Evolutionary conservation across 2,329 filamentous ascomycete genomes (phyloP).

Genomic region (Colletotrichum higginsianum): DNA sequence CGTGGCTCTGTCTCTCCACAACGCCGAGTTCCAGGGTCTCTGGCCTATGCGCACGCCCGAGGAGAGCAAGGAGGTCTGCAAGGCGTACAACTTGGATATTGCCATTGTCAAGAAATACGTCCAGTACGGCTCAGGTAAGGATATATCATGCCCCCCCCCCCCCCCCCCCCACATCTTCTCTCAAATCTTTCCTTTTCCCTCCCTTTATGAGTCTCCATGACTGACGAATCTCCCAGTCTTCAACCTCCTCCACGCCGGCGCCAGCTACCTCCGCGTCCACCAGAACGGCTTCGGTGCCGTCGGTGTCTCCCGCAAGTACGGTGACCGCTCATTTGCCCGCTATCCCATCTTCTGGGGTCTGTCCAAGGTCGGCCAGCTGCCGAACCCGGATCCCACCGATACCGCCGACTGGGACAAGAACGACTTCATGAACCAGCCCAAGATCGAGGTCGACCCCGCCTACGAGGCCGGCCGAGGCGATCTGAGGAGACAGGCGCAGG

Average conservation of each 20-base stretch:
- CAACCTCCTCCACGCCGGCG: conserved; percentile 77
- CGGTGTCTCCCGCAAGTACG: conserved; percentile 78
- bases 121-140: conserved; percentile 71
- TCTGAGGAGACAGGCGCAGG: conserved; percentile 73
- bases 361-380: conserved; percentile 73
- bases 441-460: conserved; percentile 68
- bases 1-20: conserved; percentile 75
- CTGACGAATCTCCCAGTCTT: conserved; percentile 61
- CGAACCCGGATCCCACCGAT: conserved; percentile 77
- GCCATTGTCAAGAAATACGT: conserved; percentile 73
- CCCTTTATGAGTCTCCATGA: no score
- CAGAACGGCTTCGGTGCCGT: conserved; percentile 79
- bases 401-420: conserved; percentile 72
- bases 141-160: no score
- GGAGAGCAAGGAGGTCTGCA: conserved; percentile 74
- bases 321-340: conserved; percentile 75
- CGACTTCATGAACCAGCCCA: conserved; percentile 62
- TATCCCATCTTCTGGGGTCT: conserved; percentile 81
- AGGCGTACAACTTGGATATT: conserved; percentile 73
- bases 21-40: conserved; percentile 78
- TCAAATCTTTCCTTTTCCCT: no score
- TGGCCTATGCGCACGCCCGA: conserved; percentile 77
- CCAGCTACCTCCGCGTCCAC: conserved; percentile 75
- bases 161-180: fast-evolving
- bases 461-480: conserved; percentile 68